Evolutionary conservation across 495 filamentous ascomycete species (phyloP).

Genomic region (Usnea hakonensis): DNA sequence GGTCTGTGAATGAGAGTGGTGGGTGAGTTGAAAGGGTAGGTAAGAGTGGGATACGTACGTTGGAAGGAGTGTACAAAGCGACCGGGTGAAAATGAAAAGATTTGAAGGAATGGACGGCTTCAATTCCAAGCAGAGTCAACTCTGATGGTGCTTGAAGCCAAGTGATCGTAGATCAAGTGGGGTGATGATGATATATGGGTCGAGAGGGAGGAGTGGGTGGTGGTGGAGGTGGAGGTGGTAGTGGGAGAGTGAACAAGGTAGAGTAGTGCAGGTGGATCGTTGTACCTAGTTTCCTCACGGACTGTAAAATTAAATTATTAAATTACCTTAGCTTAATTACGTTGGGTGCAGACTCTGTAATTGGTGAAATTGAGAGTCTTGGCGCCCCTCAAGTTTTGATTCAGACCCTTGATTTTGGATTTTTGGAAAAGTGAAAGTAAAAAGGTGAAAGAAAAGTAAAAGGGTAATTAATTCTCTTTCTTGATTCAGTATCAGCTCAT

Average conservation of each 20-base stretch:
- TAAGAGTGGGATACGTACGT: not conserved
- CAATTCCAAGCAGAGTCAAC: constrained; percentile 20
- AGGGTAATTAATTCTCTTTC: too few relatives aligned
- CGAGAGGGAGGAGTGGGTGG: constrained; percentile 13
- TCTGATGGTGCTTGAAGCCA: constrained; percentile 24
- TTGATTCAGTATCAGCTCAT: too few relatives aligned
- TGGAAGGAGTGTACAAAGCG: constrained; percentile 21
- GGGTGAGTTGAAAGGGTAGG: not conserved
- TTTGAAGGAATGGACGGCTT: constrained; percentile 26
- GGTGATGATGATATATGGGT: not conserved
- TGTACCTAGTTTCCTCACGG: too few relatives aligned
- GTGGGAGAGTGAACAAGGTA: not conserved
- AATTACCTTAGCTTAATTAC: too few relatives aligned
- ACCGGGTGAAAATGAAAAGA: constrained; percentile 6
- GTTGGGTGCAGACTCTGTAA: too few relatives aligned
- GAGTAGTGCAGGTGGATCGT: not conserved
- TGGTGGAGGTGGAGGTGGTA: constrained; percentile 11
- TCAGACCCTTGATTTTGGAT: not conserved
- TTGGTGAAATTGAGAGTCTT: not conserved
- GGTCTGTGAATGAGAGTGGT: not conserved
- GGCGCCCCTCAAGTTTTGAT: not conserved
- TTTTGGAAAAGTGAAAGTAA: too few relatives aligned
- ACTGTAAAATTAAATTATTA: too few relatives aligned
- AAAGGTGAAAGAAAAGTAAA: too few relatives aligned
- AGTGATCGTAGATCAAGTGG: constrained; percentile 8